Evolutionary conservation across 345 rosid genomes (phyloP), one percentile per base, ranked within the genome.

Genomic region (Carallia brachiata): DNA sequence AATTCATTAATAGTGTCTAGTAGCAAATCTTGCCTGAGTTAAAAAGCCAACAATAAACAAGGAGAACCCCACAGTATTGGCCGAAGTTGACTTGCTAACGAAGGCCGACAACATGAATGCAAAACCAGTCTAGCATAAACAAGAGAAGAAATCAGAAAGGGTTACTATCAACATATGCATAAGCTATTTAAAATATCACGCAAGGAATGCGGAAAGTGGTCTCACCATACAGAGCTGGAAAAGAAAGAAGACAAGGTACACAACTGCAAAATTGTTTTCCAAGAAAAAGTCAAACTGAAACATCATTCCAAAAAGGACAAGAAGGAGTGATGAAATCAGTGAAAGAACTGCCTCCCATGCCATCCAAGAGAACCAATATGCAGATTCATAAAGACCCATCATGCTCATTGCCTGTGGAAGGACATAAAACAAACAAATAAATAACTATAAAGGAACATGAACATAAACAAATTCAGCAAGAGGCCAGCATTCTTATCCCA

Each of bases 351-450:
- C 96, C 74, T 91, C 98, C 93, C 97, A 94, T 62, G 83, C 72
- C 72, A 94, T 86, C 96, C 96, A 94, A 19, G 97, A 94, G 40
- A 88, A 70, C 97, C 97, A 91, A 56, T 88, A 90, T 57, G 96
- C 90, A 69, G 96, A 82, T 75, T 94, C 97, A 48, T 82, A 90
- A 78, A 94, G 95, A 68, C 97, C 97, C 87, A 86, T 88, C 86
- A 90, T 82, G 39, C 82, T 88, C 94, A 94, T 89, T 40, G 90
- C 90, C 98, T 91, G 88, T 73, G 34, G 53, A 27, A 66, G 74
- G 63, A 61, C 52, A 64, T 62, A 50, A 16, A 61, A n/a, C 57
- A 65, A 39, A 19, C 28, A 32, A 71, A 4, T 40, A 27, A 53
- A 39, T 15, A 44, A 4, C 7, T 27, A 48, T 6, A 62, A 54